phyloP scores from a whole-genome alignment of 257 asterid genomes.

The Capsicum baccatum region DNA sequence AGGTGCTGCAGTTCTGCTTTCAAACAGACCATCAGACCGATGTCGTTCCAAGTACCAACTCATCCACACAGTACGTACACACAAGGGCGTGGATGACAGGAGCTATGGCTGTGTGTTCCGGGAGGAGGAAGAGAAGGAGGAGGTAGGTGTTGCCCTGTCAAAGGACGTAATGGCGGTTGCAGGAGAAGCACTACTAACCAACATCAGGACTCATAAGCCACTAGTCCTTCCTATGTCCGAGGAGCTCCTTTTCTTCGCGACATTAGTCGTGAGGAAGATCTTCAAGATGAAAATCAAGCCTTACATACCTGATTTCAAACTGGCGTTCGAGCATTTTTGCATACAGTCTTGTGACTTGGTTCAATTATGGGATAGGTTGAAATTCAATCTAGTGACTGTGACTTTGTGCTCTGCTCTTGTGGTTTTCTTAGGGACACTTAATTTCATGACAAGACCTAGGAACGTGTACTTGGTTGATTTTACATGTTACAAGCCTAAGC shows the following conservation, averaged over 20 bases:
- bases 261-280: conserved; percentile 42
- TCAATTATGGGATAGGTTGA: too few relatives aligned
- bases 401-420: too few relatives aligned
- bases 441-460: too few relatives aligned
- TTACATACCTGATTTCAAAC: conserved; percentile 53
- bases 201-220: conserved; percentile 55
- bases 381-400: too few relatives aligned
- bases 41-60: conserved; percentile 50
- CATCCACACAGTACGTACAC: conserved; percentile 51
- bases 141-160: conserved; percentile 45
- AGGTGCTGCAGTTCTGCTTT: conserved; percentile 55
- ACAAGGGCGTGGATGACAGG: conserved; percentile 50
- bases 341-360: conserved; percentile 30
- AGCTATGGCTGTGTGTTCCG: conserved; percentile 53
- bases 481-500: too few relatives aligned
- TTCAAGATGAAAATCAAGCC: conserved; percentile 52
- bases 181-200: conserved; percentile 48
- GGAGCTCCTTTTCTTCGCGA: conserved; percentile 47
- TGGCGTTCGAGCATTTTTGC: conserved; percentile 54
- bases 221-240: conserved; percentile 56
- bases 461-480: too few relatives aligned
- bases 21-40: conserved; percentile 43
- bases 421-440: too few relatives aligned
- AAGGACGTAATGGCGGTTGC: conserved; percentile 51
- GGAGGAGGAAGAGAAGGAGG: conserved; percentile 49